Base-by-base conservation (phyloP, 768 basidiomycete species). In the Tulasnella sp. region DNA sequence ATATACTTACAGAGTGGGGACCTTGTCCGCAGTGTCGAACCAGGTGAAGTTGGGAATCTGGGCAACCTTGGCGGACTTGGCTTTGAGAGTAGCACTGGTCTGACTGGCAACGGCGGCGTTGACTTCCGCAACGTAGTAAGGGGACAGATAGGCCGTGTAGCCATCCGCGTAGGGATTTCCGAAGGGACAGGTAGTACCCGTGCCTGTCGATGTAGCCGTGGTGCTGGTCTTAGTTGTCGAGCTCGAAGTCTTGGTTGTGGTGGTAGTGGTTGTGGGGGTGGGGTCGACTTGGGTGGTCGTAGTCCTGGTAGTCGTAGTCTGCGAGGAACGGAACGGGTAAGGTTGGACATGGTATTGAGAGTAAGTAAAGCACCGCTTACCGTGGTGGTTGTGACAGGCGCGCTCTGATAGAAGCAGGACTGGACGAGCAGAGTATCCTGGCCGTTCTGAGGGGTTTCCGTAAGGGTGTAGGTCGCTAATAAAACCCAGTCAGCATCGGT, bases 11-110 rank as follows among this genome's bases (percentile, higher is more conserved):
- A 88, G 82, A 63, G 79, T 79, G 11, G 86, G 80, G 32, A 84
- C 83, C 80, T 88, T 88, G 75, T 85, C 80, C 39, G 87, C 81
- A 68, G 80, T 79, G 77, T 88, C 86, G 77, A 87, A 83, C 87
- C 86, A 88, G 62, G 81, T 86, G 81, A 88, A 88, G 44, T 84
- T 86, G 22, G 87, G 86, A 76, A 88, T 85, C 19, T 84, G 80
- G 26, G 83, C 86, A 40, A 88, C 84, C 67, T 79, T 81, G 37
- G 81, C 73, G 62, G 87, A 87, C 78, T 87, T 85, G 26, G 86
- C 80, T 59, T 82, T 80, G 65, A 81, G 78, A 26, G 83, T 83
- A 1, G 87, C 36, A 75, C 87, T 85, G 67, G 81, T 80, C 76
- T 88, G 87, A 19, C 76, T 71, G 17, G 79, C 81, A 34, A 83